Base-by-base conservation (phyloP, 345 rosid genomes). In the Salix suchowensis region DNA sequence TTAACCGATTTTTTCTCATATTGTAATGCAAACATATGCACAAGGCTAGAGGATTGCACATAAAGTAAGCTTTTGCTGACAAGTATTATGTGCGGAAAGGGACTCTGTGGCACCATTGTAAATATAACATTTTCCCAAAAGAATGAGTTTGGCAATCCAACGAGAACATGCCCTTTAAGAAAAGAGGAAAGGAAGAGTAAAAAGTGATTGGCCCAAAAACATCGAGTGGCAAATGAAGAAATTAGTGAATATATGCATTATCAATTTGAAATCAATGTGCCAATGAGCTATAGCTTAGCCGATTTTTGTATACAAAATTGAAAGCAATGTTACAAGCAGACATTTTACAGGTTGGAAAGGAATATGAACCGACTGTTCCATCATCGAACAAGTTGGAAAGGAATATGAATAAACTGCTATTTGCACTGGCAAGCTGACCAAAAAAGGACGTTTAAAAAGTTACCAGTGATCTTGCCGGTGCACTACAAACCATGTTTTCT, bases 401-500 rank as follows among this genome's bases (percentile, higher is more conserved):
- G 16, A 62, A 62, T n/a, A 9, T 40, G 44, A 40, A 46, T 46
- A 13, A 12, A 46, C 50, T 12, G 18, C 16, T 46, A 14, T 4
- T 3, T 46, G 50, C 50, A 46, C 18, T 46, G 50, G 34, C 7
- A 7, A 23, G 67, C 67, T n/a, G 36, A 4, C 16, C 26, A 6
- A 32, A 66, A 66, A 46, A 34, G 24, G 8, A 62, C 44, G 0
- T 44, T 32, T 14, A 30, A 66, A 61, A 12, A 34, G 34, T 72
- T 95, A 95, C 99, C 93, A 81, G 77, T 64, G 87, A 82, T 76
- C 91, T 84, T 68, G 87, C 30, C 8, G 98, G 97, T 21, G 86
- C 87, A 32, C 85, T 90, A 85, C 86, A 91, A 80, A 87, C 85
- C 91, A 86, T 88, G 86, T 89, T 91, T 79, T 91, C 98, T 26